Evolutionary conservation across 768 basidiomycete species (phyloP), one percentile per base, ranked within the genome.

Genomic region (Agaricus blazei): DNA sequence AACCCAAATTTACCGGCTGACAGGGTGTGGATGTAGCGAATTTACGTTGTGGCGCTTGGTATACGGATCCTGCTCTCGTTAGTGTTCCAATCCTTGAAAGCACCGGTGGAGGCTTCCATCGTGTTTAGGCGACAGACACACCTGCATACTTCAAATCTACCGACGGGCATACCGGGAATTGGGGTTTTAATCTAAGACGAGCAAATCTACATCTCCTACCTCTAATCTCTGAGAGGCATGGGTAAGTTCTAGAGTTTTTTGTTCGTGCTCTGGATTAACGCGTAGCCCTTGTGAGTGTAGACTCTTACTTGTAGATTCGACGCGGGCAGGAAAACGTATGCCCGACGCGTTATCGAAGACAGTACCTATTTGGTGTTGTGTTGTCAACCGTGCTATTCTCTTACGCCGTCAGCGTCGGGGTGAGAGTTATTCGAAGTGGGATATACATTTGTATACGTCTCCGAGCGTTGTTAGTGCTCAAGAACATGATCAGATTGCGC

Each of bases 331-430:
- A 8, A 98, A 98, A 72, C 84, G 93, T 12, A 86, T 96, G 47
- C 96, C 96, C 1, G 96, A 98, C 60, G 93, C 95, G 0, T 76
- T 98, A 1, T 90, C 90, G 1, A 98, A 96, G 65, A 96, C 94
- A 0, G 78, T 98, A 1, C 95, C 95, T 0, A 88, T 95, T 49
- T 98, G 96, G 96, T 96, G 95, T 66, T 76, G 90, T 8, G 90
- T 93, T 4, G 75, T 96, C 58, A 98, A 96, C 64, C 76, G 83
- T 49, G 86, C 82, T 28, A 67, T 82, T 34, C 59, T 66, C 9
- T 65, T 70, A 46, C 72, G 68, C 15, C 68, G 70, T 56, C 66
- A 73, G 0, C 64, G 66, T 2, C 28, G 24, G 41, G 48, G 15
- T 43, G 56, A 11, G 38, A 59, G n/a, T 38, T 38, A 6, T 54